Conservation (phyloP, 2,329 filamentous ascomycete species). For the Sarocladiaceae sp. region DNA sequence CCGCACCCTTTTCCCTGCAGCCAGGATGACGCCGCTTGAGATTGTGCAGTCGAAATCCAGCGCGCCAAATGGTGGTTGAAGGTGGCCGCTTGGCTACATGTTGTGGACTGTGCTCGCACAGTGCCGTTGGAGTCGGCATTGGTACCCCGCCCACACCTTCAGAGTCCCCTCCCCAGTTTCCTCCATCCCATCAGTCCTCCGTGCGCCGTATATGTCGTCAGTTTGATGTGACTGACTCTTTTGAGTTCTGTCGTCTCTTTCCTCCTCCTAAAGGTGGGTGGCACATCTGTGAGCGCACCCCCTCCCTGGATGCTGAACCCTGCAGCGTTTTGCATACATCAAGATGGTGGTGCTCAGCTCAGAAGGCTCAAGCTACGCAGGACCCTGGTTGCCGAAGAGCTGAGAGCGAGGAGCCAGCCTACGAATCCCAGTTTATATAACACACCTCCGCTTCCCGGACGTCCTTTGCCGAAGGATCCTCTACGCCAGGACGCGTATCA, state of each 20-base stretch:
- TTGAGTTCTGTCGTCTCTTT: slow-evolving; percentile 4
- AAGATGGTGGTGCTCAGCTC: background rate
- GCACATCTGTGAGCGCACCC: background rate
- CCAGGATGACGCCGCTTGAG: no score
- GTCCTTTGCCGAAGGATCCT: no score
- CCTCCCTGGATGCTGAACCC: background rate
- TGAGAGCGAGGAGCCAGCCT: background rate
- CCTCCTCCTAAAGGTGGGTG: background rate
- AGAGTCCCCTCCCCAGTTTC: background rate
- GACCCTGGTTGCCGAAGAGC: background rate
- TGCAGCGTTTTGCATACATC: background rate
- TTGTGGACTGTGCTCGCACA: no score
- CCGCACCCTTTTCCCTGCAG: no score
- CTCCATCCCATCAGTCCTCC: background rate
- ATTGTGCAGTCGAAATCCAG: no score
- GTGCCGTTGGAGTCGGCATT: no score
- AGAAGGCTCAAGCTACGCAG: background rate
- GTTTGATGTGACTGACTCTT: background rate
- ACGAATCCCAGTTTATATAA: no score
- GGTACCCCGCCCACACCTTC: background rate
- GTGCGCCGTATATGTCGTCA: background rate
- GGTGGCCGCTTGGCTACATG: no score
- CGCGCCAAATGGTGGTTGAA: no score
- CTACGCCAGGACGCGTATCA: no score
- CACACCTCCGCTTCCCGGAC: background rate